Conservation (phyloP, 2,329 filamentous ascomycete genomes). For the Drechslerella dactyloides region DNA sequence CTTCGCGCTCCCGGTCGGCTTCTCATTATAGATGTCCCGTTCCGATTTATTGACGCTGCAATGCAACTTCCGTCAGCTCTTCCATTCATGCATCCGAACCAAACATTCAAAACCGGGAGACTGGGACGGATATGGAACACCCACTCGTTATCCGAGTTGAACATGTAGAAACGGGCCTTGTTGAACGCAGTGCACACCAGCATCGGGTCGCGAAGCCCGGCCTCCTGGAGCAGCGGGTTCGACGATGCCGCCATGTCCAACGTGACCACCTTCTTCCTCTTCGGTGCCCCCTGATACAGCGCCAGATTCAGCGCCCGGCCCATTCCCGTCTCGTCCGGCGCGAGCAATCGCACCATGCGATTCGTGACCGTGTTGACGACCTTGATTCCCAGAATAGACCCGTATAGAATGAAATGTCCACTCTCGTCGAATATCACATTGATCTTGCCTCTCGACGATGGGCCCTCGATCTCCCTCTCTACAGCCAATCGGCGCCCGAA, state of each 20-base stretch:
- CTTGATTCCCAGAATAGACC: conserved; percentile 89
- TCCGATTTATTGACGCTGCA: conserved; percentile 73
- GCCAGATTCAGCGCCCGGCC: conserved; percentile 76
- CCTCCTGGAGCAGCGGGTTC: conserved; percentile 91
- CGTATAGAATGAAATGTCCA: conserved; percentile 91
- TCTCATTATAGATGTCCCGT: conserved; percentile 93
- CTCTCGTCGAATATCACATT: conserved; percentile 97
- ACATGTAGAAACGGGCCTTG: conserved; percentile 97
- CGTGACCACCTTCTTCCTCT: conserved; percentile 90
- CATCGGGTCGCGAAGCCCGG: conserved; percentile 88
- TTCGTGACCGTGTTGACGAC: conserved; percentile 97
- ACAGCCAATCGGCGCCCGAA: conserved; percentile 86
- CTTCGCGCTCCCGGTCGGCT: conserved; percentile 67
- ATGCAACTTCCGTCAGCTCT: conserved; percentile 56
- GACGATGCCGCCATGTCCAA: conserved; percentile 95
- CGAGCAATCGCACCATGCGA: conserved; percentile 86
- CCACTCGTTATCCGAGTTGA: conserved; percentile 62
- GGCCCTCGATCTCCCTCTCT: conserved; percentile 82
- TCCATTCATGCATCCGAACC: conserved; percentile 68
- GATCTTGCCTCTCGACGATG: conserved; percentile 66
- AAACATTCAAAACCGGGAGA: neutral
- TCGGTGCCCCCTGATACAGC: conserved; percentile 91
- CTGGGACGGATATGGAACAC: neutral
- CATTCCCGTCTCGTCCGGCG: conserved; percentile 80
- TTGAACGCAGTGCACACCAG: conserved; percentile 81